These are phyloP conservation scores for Fistulinella prunicolor DNA, from an alignment of 768 basidiomycete genomes.

Conservation along the genomic window DNA sequence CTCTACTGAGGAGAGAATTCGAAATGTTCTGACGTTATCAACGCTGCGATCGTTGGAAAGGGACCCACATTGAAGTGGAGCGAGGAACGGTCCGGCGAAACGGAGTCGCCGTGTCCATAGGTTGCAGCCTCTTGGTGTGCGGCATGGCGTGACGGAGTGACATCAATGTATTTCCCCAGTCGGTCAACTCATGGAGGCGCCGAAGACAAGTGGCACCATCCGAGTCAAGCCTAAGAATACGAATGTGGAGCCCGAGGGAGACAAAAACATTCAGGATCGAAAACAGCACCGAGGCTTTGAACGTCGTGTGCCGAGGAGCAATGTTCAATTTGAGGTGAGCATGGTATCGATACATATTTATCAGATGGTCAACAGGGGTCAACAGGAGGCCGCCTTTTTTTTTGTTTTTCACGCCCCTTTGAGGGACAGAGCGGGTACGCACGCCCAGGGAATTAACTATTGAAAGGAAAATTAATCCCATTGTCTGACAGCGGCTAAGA, in stretches of 20 bases:
- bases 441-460: constrained; percentile 19
- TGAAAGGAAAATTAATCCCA: constrained; percentile 30
- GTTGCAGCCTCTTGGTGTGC: background rate
- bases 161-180: background rate
- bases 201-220: background rate
- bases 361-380: constrained; percentile 18
- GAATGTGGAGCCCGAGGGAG: background rate
- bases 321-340: background rate
- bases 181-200: background rate
- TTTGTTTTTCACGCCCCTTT: constrained; percentile 9
- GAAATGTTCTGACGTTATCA: constrained; percentile 18
- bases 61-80: constrained; percentile 9
- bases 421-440: constrained; percentile 5
- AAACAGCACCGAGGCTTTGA: background rate
- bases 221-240: background rate
- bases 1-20: constrained; percentile 4
- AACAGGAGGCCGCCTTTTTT: constrained; percentile 13
- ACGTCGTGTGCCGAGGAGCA: constrained; percentile 2
- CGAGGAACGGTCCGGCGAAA: constrained; percentile 8
- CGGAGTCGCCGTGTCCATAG: constrained; percentile 4
- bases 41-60: constrained; percentile 11
- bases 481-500: constrained; percentile 16
- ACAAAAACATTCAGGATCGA: background rate
- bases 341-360: constrained; percentile 21
- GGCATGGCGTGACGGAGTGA: constrained; percentile 3